Evolutionary conservation across 768 basidiomycete genomes (phyloP).

Genomic region (Boletus sp.): DNA sequence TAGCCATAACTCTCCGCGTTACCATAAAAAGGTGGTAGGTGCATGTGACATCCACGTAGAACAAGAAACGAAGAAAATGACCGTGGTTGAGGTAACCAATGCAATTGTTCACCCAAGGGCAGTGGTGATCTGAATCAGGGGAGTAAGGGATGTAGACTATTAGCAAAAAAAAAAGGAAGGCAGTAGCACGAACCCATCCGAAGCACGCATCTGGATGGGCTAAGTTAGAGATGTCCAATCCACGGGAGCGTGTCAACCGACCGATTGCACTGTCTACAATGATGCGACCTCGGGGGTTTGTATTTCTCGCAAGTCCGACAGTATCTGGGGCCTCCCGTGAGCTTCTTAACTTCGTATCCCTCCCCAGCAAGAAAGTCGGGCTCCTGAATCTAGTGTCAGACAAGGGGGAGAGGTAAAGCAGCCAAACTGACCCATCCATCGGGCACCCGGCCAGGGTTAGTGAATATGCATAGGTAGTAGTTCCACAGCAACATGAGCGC

Average conservation of each 20-base stretch:
- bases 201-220: conserved; percentile 63
- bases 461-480: conserved; percentile 79
- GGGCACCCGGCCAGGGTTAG: conserved; percentile 86
- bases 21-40: conserved; percentile 87
- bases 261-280: conserved; percentile 86
- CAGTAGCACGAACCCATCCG: conserved; percentile 69
- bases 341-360: conserved; percentile 87
- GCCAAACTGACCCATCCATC: conserved; percentile 60
- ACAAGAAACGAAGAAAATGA: conserved; percentile 86
- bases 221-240: conserved; percentile 1
- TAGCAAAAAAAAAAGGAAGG: not conserved
- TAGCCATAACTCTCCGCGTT: conserved; percentile 55
- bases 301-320: conserved; percentile 84
- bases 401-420: not conserved
- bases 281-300: conserved; percentile 90
- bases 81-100: conserved; percentile 92
- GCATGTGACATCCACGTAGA: conserved; percentile 90
- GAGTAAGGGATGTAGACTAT: conserved; percentile 4
- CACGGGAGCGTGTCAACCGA: conserved; percentile 35
- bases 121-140: conserved; percentile 69
- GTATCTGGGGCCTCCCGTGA: conserved; percentile 78
- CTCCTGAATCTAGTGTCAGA: conserved; percentile 38
- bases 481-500: conserved; percentile 83
- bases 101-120: conserved; percentile 93
- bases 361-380: conserved; percentile 67